A percentile compares a stretch with the other conserved stretches of the same genome.
phyloP scores from a whole-genome alignment of 345 rosid species.

The Jatropha curcas region DNA sequence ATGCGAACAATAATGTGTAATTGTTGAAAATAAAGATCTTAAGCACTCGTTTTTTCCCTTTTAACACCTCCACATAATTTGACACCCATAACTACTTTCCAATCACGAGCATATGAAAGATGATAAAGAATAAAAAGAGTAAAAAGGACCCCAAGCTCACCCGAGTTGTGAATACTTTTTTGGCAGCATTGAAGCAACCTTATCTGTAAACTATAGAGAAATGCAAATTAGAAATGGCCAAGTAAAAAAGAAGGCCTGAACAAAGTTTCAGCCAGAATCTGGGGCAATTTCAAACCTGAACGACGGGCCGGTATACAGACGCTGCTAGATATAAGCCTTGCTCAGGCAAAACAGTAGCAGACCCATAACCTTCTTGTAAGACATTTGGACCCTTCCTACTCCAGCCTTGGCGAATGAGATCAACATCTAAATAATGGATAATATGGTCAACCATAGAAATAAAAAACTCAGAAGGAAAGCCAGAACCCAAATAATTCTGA shows the following conservation, averaged over 20 bases:
- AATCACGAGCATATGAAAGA: constrained; percentile 8
- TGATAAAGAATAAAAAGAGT: constrained; percentile 9
- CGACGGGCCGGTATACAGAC: constrained; percentile 89
- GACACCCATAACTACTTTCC: neutral
- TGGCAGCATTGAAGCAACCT: constrained; percentile 81
- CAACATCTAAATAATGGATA: constrained; percentile 48
- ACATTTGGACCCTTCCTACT: constrained; percentile 75
- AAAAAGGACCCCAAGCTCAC: constrained; percentile 56
- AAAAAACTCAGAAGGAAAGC: constrained; percentile 9
- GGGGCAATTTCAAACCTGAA: constrained; percentile 60
- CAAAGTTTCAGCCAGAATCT: neutral
- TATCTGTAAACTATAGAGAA: constrained; percentile 89
- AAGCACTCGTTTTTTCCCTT: too few relatives aligned
- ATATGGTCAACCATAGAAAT: constrained; percentile 5
- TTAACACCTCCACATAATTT: neutral
- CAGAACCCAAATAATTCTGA: too few relatives aligned
- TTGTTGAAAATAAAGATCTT: neutral
- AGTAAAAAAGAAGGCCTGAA: constrained; percentile 1
- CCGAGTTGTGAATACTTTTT: constrained; percentile 82
- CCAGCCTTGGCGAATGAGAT: constrained; percentile 92
- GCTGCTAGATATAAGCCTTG: constrained; percentile 99
- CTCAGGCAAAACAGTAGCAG: constrained; percentile 96
- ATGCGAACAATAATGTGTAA: neutral
- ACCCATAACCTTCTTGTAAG: constrained; percentile 91
- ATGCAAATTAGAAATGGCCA: constrained; percentile 25